A percentile compares a stretch with the other conserved stretches of the same genome.
These are phyloP conservation scores for Annulohypoxylon truncatum DNA, from an alignment of 2,329 filamentous ascomycete species.

Conservation along the genomic window DNA sequence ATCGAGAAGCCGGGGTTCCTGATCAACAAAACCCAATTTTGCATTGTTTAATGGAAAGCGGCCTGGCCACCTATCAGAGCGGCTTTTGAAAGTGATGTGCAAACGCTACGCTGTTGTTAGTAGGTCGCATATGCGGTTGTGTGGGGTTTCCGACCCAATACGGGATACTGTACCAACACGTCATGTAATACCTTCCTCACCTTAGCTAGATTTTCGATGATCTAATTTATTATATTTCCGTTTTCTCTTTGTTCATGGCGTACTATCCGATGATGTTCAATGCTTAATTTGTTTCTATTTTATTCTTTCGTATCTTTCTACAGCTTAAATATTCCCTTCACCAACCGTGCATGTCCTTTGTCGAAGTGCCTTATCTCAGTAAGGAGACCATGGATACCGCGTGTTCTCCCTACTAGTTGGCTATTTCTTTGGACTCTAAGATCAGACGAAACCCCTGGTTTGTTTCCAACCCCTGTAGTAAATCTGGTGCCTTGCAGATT, in stretches of 20 bases:
- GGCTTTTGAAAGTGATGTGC: constrained; percentile 31
- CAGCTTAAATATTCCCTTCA: neutral
- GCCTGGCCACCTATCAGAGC: constrained; percentile 33
- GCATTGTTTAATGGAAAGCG: constrained; percentile 2
- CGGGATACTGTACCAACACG: constrained; percentile 11
- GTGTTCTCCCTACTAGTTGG: neutral
- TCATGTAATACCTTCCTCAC: constrained; percentile 26
- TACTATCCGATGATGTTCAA: constrained; percentile 5
- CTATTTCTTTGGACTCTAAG: constrained; percentile 18
- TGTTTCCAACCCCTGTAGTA: constrained; percentile 47
- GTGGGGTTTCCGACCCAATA: constrained; percentile 28
- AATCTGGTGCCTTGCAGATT: constrained; percentile 48
- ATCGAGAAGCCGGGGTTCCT: constrained; percentile 6
- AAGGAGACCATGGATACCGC: neutral
- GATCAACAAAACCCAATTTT: constrained; percentile 22
- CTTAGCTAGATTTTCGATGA: constrained; percentile 7
- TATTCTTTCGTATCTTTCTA: neutral
- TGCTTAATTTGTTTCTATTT: neutral
- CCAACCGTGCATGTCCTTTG: neutral
- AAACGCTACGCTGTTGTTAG: constrained; percentile 22
- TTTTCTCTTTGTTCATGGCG: neutral
- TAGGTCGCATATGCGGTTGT: constrained; percentile 20
- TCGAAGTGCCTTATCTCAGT: neutral
- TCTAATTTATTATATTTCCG: constrained; percentile 11
- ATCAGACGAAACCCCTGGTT: constrained; percentile 36